phyloP scores from a whole-genome alignment of 176 grass and related monocot species.

The Aegilops tauschii region DNA sequence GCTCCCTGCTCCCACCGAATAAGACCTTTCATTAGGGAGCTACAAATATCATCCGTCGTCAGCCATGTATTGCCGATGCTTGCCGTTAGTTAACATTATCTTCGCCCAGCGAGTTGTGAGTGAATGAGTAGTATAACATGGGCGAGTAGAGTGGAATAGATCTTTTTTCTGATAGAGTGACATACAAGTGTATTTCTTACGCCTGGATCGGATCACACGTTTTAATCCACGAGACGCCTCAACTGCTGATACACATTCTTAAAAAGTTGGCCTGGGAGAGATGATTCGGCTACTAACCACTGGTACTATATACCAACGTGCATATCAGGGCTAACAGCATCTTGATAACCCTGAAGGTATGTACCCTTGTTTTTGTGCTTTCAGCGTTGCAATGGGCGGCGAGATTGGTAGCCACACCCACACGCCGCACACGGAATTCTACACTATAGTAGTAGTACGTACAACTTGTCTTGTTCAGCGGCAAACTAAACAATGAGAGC shows the following conservation, averaged over 20 bases:
- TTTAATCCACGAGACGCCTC: background rate
- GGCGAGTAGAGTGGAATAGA: background rate
- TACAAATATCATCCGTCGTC: background rate
- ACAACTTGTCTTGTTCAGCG: background rate
- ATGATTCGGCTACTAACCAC: background rate
- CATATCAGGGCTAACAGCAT: background rate
- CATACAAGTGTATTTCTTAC: background rate
- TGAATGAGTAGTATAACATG: background rate
- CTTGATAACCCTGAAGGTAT: background rate
- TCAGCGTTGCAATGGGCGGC: slow-evolving; percentile 7
- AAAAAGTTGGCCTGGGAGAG: background rate
- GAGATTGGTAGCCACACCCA: background rate
- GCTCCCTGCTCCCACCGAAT: background rate
- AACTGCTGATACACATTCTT: background rate
- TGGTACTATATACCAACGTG: too few species aligned
- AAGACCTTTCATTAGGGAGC: background rate
- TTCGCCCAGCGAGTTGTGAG: background rate
- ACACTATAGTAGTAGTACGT: background rate
- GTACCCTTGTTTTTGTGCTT: background rate
- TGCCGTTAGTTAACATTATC: slow-evolving; percentile 1
- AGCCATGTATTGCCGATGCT: background rate
- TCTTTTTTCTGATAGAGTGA: background rate
- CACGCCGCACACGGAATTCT: background rate
- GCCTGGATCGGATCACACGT: background rate
- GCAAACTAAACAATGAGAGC: background rate